Evolutionary conservation across 1,284 basidiomycete genomes (phyloP).

Genomic region (Neolentinus lepideus): DNA sequence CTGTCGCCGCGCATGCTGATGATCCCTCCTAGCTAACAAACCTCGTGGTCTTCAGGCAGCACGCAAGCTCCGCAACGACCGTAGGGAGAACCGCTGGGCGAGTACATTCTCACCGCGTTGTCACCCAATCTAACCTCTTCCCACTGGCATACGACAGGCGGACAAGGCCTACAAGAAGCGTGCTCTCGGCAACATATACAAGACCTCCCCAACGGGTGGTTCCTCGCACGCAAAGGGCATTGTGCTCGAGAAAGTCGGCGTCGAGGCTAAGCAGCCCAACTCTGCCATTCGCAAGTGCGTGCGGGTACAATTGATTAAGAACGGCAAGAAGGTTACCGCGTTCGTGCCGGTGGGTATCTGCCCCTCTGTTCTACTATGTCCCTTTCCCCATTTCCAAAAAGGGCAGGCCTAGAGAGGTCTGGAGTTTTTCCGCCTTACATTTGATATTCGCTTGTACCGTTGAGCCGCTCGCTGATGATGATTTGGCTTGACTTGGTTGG

Average conservation of each 20-base stretch:
- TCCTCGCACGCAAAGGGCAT: conserved; percentile 99
- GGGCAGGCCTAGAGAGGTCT: neutral
- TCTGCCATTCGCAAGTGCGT: conserved; percentile 99
- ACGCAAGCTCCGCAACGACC: conserved; percentile 93
- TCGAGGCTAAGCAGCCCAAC: conserved; percentile 98
- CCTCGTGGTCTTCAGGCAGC: conserved; percentile 99
- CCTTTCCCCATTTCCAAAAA: neutral
- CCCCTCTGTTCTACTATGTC: conserved; percentile 1
- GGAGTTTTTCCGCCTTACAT: neutral
- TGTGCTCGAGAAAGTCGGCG: conserved; percentile 97
- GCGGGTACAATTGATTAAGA: conserved; percentile 99
- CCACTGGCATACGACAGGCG: conserved; percentile 49
- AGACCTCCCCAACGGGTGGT: conserved; percentile 99
- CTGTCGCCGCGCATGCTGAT: conserved; percentile 9
- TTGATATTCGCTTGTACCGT: neutral
- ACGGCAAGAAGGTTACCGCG: conserved; percentile 99
- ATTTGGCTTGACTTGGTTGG: conserved; percentile 3
- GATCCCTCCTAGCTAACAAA: conserved; percentile 72
- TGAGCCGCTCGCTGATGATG: conserved; percentile 7
- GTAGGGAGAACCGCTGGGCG: conserved; percentile 97
- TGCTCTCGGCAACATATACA: conserved; percentile 99
- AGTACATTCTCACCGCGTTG: neutral
- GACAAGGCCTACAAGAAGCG: conserved; percentile 99
- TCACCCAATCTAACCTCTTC: conserved; percentile 5
- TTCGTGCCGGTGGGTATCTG: conserved; percentile 51